phyloP scores from a whole-genome alignment of 2,329 filamentous ascomycete species.

The Fusarium concolor region DNA sequence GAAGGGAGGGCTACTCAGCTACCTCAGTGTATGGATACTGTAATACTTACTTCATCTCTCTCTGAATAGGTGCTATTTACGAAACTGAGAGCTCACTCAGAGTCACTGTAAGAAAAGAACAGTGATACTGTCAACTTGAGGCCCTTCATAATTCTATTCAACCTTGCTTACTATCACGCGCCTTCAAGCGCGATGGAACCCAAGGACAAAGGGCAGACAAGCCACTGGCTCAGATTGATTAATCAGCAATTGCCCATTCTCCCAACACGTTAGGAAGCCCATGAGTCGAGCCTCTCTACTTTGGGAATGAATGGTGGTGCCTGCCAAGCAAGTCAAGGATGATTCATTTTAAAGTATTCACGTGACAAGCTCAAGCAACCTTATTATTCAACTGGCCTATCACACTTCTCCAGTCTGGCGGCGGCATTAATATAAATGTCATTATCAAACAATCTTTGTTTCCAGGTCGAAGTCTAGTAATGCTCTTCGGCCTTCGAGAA shows the following conservation, averaged over 20 bases:
- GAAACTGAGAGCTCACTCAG: neutral
- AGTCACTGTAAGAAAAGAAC: neutral
- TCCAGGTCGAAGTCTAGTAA: no score
- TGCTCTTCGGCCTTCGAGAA: neutral
- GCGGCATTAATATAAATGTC: neutral
- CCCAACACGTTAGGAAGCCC: neutral
- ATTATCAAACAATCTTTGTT: neutral
- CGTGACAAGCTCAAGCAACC: slow-evolving; percentile 13
- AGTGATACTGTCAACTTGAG: neutral
- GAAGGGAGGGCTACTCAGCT: neutral
- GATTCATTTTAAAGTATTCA: slow-evolving; percentile 10
- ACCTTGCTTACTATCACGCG: slow-evolving; percentile 13
- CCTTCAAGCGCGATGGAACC: slow-evolving; percentile 1
- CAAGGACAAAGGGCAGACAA: slow-evolving; percentile 11
- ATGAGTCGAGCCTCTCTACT: slow-evolving; percentile 2
- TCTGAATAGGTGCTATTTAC: neutral
- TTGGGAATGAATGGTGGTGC: slow-evolving; percentile 4
- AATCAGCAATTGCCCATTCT: slow-evolving; percentile 11
- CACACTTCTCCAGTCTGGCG: neutral
- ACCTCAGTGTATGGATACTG: no score
- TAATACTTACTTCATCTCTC: neutral
- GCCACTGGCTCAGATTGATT: neutral
- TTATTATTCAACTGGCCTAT: slow-evolving; percentile 2
- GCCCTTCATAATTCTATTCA: neutral
- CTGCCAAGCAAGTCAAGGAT: slow-evolving; percentile 9